These are phyloP conservation scores for Apiospora rasikravindrae DNA, from an alignment of 2,329 filamentous ascomycete species.

Conservation along the genomic window DNA sequence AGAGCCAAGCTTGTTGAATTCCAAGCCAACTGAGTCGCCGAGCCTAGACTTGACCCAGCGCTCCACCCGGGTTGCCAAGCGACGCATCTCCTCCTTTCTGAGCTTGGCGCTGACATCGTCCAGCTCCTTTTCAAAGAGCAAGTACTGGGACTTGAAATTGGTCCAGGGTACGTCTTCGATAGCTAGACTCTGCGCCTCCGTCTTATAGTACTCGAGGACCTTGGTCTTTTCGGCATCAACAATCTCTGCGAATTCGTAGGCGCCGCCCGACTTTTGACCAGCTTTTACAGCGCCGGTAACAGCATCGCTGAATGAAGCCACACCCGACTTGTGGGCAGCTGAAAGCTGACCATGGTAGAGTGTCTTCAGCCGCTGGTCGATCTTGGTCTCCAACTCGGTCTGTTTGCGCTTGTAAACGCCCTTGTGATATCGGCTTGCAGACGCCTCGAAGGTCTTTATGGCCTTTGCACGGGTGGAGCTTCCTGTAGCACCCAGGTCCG, in stretches of 20 bases:
- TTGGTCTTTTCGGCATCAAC: conserved; percentile 82
- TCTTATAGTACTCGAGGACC: conserved; percentile 75
- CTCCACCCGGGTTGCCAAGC: conserved; percentile 88
- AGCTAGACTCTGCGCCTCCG: conserved; percentile 73
- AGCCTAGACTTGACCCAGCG: conserved; percentile 91
- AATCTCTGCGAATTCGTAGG: conserved; percentile 95
- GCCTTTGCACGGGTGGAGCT: conserved; percentile 73
- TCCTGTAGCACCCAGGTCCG: conserved; percentile 76
- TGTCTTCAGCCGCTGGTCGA: conserved; percentile 86
- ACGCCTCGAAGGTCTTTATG: conserved; percentile 83
- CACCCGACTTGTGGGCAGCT: conserved; percentile 87
- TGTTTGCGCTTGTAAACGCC: conserved; percentile 88
- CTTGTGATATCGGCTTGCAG: conserved; percentile 96
- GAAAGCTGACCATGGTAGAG: conserved; percentile 88
- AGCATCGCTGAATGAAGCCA: conserved; percentile 83
- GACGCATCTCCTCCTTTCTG: conserved; percentile 94
- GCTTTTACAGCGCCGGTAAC: conserved; percentile 87
- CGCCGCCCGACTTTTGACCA: conserved; percentile 88
- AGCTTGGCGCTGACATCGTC: conserved; percentile 85
- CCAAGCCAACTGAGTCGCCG: conserved; percentile 84
- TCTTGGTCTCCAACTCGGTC: conserved; percentile 81
- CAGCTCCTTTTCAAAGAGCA: conserved; percentile 86
- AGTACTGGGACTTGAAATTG: conserved; percentile 80
- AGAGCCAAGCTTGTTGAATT: conserved; percentile 95
- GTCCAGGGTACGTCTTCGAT: conserved; percentile 88